Evolutionary conservation across 1,139 yeast genomes (phyloP), one percentile per base, ranked within the genome.

Genomic region (Sugiyamaella pinicola): DNA sequence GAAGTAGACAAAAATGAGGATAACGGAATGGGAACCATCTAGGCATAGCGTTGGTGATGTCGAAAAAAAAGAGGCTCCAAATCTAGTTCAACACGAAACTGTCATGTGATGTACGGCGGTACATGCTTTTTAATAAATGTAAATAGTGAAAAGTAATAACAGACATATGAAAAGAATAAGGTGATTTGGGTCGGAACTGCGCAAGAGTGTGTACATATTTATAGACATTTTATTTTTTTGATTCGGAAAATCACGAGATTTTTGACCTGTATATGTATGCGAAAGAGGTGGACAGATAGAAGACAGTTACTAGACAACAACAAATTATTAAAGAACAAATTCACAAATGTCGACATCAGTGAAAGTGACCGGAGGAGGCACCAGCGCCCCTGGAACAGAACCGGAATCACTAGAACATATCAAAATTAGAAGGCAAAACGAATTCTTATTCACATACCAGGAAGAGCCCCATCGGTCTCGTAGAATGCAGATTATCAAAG

Each of bases 401-500:
- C 31, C 9, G 31, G 37, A 17, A 28, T 17, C 22, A 10, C 24
- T n/a, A 28, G 41, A 33, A 34, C 31, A 40, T 35, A 22, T 35
- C 34, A 45, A 34, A 46, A 46, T 35, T 13, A 37, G 49, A 31
- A 35, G 19, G 15, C 38, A 37, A 46, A 46, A 46, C 21, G 64
- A 61, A 59, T 90, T 86, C 68, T 86, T 85, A 70, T 87, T 96
- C 93, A 88, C 96, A 0, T 80, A 80, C 52, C 87, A 82, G 51
- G 78, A 78, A 44, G 96, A 90, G 66, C 96, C 96, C 1, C 97
- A 90, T 66, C 81, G 84, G 4, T 66, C 78, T 2, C 76, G 97
- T 59, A 77, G 97, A 57, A 85, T 84, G 69, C 78, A 76, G 57
- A 90, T 90, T 57, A 73, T 90, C 61, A 78, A 81, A 61, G 82